phyloP scores from a whole-genome alignment of 495 filamentous ascomycete genomes.

The Xylaria flabelliformis region DNA sequence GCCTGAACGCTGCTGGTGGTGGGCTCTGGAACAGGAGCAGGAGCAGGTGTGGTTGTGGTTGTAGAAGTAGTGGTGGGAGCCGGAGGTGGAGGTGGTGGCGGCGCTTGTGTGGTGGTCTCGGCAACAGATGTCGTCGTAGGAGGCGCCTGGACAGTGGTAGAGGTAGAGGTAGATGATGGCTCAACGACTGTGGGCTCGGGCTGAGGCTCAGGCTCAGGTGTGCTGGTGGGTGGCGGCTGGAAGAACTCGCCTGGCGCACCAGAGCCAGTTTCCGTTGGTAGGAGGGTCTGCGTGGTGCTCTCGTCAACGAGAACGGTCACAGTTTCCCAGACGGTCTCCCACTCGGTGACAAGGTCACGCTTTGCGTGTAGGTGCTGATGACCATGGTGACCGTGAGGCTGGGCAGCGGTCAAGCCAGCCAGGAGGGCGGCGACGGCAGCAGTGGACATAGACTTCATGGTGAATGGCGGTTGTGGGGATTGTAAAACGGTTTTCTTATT shows the following conservation, averaged over 20 bases:
- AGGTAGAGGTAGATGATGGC: constrained; percentile 2
- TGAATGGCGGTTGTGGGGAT: constrained; percentile 32
- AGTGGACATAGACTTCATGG: constrained; percentile 57
- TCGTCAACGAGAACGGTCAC: constrained; percentile 55
- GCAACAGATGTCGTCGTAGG: constrained; percentile 4
- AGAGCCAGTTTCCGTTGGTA: constrained; percentile 39
- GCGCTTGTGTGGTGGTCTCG: constrained; percentile 14
- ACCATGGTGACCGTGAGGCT: constrained; percentile 51
- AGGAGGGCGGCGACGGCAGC: constrained; percentile 46
- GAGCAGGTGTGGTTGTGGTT: constrained; percentile 19
- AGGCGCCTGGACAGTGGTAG: constrained; percentile 1
- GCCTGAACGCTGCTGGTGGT: constrained; percentile 5
- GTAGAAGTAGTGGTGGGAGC: constrained; percentile 29
- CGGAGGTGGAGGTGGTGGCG: constrained; percentile 27
- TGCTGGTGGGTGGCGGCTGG: constrained; percentile 35
- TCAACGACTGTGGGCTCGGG: constrained; percentile 8
- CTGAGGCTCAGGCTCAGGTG: constrained; percentile 6
- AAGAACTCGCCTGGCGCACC: constrained; percentile 49
- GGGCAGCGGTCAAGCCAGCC: constrained; percentile 51
- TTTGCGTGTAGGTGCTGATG: constrained; percentile 46
- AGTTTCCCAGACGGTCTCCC: constrained; percentile 55
- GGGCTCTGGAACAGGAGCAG: constrained; percentile 21
- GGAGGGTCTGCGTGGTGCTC: constrained; percentile 47
- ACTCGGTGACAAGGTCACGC: constrained; percentile 53
- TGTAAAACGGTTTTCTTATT: neutral